A percentile compares a stretch with the other conserved stretches of the same genome.
phyloP scores from a whole-genome alignment of 2,329 filamentous ascomycete genomes.

The Phymatotrichopsis omnivora region DNA sequence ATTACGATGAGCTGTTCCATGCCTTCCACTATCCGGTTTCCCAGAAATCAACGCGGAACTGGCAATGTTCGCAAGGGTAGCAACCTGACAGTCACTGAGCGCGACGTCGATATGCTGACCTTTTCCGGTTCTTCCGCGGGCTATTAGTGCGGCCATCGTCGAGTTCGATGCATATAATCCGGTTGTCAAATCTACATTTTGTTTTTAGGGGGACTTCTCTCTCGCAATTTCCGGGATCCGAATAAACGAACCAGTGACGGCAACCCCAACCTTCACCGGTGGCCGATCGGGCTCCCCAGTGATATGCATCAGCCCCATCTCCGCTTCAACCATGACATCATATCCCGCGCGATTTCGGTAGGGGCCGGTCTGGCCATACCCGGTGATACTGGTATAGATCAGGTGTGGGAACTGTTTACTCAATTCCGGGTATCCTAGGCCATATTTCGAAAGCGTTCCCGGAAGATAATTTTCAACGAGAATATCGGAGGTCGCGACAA shows the following conservation, averaged over 20 bases:
- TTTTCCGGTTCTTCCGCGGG: constrained; percentile 59
- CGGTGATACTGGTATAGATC: constrained; percentile 93
- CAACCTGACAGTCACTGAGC: constrained; percentile 88
- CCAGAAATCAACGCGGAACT: constrained; percentile 85
- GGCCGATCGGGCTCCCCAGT: constrained; percentile 79
- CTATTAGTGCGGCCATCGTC: constrained; percentile 86
- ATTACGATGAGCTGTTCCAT: constrained; percentile 91
- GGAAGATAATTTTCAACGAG: constrained; percentile 96
- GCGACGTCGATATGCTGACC: constrained; percentile 91
- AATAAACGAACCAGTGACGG: no score
- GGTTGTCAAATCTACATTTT: constrained; percentile 86
- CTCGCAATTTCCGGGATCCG: neutral
- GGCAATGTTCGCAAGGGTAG: constrained; percentile 88
- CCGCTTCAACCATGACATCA: constrained; percentile 98
- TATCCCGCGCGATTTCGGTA: constrained; percentile 83
- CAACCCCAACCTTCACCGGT: constrained; percentile 93
- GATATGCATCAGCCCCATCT: constrained; percentile 98
- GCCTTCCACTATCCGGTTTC: constrained; percentile 74
- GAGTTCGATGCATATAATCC: constrained; percentile 91
- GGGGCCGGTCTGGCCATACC: constrained; percentile 77
- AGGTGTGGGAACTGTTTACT: constrained; percentile 71
- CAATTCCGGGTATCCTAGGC: constrained; percentile 76
- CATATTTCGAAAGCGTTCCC: constrained; percentile 78
- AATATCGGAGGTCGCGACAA: constrained; percentile 78
- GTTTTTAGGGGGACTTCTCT: no score